Conservation (phyloP, 352 stramenopile genomes). For the Phytophthora crassamura region DNA sequence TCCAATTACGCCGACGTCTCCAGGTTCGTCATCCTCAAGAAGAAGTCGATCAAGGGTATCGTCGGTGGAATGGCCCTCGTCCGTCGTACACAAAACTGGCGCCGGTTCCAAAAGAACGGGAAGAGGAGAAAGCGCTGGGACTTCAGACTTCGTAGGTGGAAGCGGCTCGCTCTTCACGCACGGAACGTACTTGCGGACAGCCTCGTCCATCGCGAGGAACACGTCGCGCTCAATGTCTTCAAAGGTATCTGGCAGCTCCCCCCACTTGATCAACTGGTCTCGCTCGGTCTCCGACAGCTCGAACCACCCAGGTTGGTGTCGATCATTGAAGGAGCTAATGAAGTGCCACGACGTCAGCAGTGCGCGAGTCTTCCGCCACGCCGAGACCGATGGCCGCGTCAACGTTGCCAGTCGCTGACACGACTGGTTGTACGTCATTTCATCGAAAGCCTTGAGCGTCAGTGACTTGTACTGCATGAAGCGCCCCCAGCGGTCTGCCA, state of each 20-base stretch:
- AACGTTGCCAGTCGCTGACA: constrained; percentile 2
- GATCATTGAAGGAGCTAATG: constrained; percentile 21
- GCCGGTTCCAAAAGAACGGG: neutral
- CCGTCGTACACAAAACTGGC: constrained; percentile 2
- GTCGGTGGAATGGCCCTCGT: neutral
- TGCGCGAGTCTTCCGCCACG: constrained; percentile 23
- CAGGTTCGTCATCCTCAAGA: constrained; percentile 24
- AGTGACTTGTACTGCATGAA: constrained; percentile 21
- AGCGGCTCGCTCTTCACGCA: neutral
- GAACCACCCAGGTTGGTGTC: constrained; percentile 35
- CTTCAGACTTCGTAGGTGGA: neutral
- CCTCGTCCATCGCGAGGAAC: constrained; percentile 22
- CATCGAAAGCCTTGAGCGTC: constrained; percentile 9
- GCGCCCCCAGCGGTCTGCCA: constrained; percentile 12
- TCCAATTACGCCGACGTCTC: neutral
- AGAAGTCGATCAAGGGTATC: constrained; percentile 22
- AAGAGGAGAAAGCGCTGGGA: constrained; percentile 2
- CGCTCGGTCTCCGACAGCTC: constrained; percentile 19
- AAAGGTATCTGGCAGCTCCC: constrained; percentile 27
- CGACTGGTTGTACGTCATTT: constrained; percentile 8
- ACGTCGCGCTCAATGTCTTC: constrained; percentile 25
- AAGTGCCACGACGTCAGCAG: constrained; percentile 30
- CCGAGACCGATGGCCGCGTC: constrained; percentile 13
- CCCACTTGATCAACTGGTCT: constrained; percentile 17
- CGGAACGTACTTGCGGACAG: neutral